Evolutionary conservation across 495 filamentous ascomycete species (phyloP).

Genomic region (Ramalina intermedia): DNA sequence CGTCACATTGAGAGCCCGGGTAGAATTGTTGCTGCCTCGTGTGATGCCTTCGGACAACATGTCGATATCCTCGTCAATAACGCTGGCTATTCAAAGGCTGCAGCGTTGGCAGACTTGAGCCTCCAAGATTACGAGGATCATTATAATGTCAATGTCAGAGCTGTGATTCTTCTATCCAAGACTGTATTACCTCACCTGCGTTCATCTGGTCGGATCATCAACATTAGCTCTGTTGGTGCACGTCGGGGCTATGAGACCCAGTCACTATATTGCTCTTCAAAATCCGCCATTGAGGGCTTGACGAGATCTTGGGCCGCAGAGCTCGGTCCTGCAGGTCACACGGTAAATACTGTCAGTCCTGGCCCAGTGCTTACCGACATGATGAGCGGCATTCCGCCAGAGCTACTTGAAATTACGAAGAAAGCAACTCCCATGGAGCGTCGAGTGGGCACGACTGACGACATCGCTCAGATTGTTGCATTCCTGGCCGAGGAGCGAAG

Average conservation of each 20-base stretch:
- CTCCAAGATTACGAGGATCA: conserved; percentile 22
- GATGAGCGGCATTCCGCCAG: conserved; percentile 20
- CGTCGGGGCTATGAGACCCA: conserved; percentile 24
- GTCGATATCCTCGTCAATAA: conserved; percentile 21
- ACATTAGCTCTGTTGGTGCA: conserved; percentile 34
- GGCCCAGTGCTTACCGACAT: conserved; percentile 29
- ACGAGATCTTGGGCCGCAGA: conserved; percentile 30
- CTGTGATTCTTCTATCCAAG: conserved; percentile 25
- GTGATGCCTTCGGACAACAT: conserved; percentile 17
- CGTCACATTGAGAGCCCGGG: conserved; percentile 15
- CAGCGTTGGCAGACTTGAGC: conserved; percentile 18
- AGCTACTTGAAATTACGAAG: conserved; percentile 22
- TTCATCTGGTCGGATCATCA: conserved; percentile 36
- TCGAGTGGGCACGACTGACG: conserved; percentile 38
- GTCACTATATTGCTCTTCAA: conserved; percentile 28
- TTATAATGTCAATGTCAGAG: conserved; percentile 30
- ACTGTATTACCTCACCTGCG: conserved; percentile 33
- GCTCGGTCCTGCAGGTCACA: conserved; percentile 26
- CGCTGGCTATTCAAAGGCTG: conserved; percentile 10
- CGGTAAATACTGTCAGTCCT: conserved; percentile 29
- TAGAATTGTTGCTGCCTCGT: conserved; percentile 1
- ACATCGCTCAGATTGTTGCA: conserved; percentile 40
- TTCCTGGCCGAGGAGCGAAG: conserved; percentile 34
- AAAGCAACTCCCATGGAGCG: conserved; percentile 28
- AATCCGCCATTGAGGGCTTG: conserved; percentile 33